Base-by-base conservation (phyloP, 202 grass and related monocot genomes). In the Bolboschoenoplectus hybrid region DNA sequence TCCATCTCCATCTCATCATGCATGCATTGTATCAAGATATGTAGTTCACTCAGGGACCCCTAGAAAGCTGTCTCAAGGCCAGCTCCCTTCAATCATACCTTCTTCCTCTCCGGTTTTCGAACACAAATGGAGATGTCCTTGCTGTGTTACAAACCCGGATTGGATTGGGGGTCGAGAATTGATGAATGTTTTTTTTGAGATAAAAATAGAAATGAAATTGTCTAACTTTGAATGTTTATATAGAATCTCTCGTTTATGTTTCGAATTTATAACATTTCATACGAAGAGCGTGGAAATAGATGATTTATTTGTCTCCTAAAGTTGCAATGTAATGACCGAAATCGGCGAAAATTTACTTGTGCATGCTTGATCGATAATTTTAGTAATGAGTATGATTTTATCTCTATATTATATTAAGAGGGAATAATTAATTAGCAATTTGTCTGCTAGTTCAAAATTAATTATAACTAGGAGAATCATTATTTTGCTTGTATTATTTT, bases 1-100 rank as follows among this genome's bases (percentile, higher is more conserved):
- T 26, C 26, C 26, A 26, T 26, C 26, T 26, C 26, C 0, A 26
- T 26, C 26, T 26, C 26, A 65, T 65, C 80, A 12, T 63, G 47
- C 78, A 64, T 82, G 58, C 80, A 82, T 82, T 82, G 80, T 47
- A 81, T n/a, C 78, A 81, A 81, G 46, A 34, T 81, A 67, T n/a
- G 26, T 80, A 12, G 57, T 34, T 34, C 58, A 47, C 49, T 63
- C 26, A 81, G 79, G 57, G 16, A 57, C 80, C 80, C 80, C 44
- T 64, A 3, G 49, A 63, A 82, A 82, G 80, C 80, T 82, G 80
- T 82, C 80, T 64, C 80, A 12, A 64, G 58, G 61, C 80, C 57
- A 44, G 55, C 17, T 61, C 17, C 57, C 14, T 82, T 65, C 19
- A 47, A 60, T 82, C 58, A 63, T 49, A 65, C 13, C 80, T 9